Evolutionary conservation across 2,329 filamentous ascomycete genomes (phyloP).

Genomic region (Elsinoe fawcettii): DNA sequence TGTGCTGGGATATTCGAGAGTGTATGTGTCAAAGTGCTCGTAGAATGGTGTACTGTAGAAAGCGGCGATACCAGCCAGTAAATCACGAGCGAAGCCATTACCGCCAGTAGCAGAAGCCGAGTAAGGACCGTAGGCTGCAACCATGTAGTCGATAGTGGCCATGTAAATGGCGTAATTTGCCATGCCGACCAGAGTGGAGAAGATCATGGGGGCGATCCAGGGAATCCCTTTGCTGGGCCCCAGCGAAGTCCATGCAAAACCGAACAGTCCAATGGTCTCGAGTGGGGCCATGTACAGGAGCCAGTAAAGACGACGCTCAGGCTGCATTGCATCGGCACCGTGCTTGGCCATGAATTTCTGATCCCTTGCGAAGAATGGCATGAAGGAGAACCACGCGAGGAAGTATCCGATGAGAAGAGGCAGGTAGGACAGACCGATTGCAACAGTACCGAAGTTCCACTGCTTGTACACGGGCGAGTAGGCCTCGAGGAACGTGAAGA

Average conservation of each 20-base stretch:
- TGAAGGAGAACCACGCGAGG: slow-evolving; percentile 52
- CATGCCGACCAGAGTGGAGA: slow-evolving; percentile 57
- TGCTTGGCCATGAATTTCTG: slow-evolving; percentile 37
- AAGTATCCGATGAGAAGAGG: slow-evolving; percentile 57
- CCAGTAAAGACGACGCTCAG: slow-evolving; percentile 58
- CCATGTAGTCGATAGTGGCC: slow-evolving; percentile 67
- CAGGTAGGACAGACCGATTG: slow-evolving; percentile 53
- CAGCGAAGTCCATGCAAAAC: slow-evolving; percentile 61
- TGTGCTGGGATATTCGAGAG: slow-evolving; percentile 46
- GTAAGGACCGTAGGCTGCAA: slow-evolving; percentile 62
- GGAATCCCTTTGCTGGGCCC: slow-evolving; percentile 47
- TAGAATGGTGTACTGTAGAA: slow-evolving; percentile 55
- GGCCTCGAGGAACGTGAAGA: slow-evolving; percentile 68
- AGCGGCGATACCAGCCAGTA: slow-evolving; percentile 61
- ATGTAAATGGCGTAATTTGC: slow-evolving; percentile 67
- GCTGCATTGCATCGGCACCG: slow-evolving; percentile 45
- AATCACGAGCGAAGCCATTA: slow-evolving; percentile 63
- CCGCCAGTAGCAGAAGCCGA: slow-evolving; percentile 64
- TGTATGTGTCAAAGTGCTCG: slow-evolving; percentile 33
- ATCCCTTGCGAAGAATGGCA: slow-evolving; percentile 52
- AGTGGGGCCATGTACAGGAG: slow-evolving; percentile 50
- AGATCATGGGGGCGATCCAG: slow-evolving; percentile 61
- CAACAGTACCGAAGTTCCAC: slow-evolving; percentile 52
- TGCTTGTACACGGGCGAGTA: slow-evolving; percentile 59
- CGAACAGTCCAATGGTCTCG: slow-evolving; percentile 52